A percentile compares a stretch with the other conserved stretches of the same genome.
These are phyloP conservation scores for Blastobotrys malaysiensis DNA, from an alignment of 1,139 yeast species.

Conservation along the genomic window DNA sequence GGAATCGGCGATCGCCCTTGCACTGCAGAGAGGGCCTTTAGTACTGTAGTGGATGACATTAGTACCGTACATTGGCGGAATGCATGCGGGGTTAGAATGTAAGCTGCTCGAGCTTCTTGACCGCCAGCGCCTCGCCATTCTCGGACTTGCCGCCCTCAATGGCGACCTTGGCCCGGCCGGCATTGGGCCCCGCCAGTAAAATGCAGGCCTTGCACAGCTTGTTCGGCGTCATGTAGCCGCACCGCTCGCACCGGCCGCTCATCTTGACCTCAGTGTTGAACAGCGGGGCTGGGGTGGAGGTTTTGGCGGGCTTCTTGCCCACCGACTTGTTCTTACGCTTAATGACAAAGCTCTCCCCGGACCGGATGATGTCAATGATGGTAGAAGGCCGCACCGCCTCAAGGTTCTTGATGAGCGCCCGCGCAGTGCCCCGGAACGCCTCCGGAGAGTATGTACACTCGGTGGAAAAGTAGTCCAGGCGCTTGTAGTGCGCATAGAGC, in stretches of 20 bases:
- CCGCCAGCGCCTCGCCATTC: constrained; percentile 61
- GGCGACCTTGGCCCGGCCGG: constrained; percentile 45
- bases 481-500: constrained; percentile 92
- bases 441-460: constrained; percentile 98
- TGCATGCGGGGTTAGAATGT: constrained; percentile 41
- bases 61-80: not conserved
- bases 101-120: constrained; percentile 60
- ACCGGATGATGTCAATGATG: constrained; percentile 86
- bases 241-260: constrained; percentile 57
- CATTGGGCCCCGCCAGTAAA: constrained; percentile 76
- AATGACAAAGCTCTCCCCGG: constrained; percentile 82
- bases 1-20: not conserved
- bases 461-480: constrained; percentile 91
- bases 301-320: constrained; percentile 3
- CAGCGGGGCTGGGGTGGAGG: constrained; percentile 10
- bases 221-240: constrained; percentile 90
- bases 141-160: constrained; percentile 38
- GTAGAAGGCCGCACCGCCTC: constrained; percentile 91
- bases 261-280: constrained; percentile 11
- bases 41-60: not conserved
- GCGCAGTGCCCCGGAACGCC: constrained; percentile 95
- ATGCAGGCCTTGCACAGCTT: constrained; percentile 90
- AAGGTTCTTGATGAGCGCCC: constrained; percentile 82
- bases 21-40: not conserved
- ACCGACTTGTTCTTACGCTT: constrained; percentile 28